Evolutionary conservation across 148 eudicot species (phyloP), one percentile per base, ranked within the genome.

Genomic region (Chenopodium quinoa): DNA sequence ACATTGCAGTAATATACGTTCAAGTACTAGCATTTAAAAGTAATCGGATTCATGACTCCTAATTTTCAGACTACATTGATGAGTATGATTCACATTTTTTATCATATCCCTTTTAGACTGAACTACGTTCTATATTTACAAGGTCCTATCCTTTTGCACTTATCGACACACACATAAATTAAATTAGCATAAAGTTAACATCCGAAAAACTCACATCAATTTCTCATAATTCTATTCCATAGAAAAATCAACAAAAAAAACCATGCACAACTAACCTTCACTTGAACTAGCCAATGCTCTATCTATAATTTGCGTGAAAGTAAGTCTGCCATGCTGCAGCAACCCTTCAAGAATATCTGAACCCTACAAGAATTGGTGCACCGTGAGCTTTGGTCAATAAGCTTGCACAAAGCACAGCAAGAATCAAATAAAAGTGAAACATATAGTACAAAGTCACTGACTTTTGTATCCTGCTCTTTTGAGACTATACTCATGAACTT

Each of bases 241-340:
- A 11, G 16, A 73, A 67, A 72, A 60, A 20, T 34, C 37, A 64
- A 73, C 17, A 37, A 50, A 60, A 25, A 76, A 76, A 16, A 19
- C 40, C 44, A 76, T 19, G 62, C 31, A 78, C 13, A 65, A 75
- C 89, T 82, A 86, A 69, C 91, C 92, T 88, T 78, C 87, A 76
- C 80, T 58, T 73, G 85, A 71, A 68, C 69, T 47, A 74, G 46
- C 84, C 60, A 27, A 25, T 66, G 88, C 88, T 83, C 94, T 90
- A 67, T 96, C 97, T 73, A 88, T 75, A 80, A 91, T 88, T 85
- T 89, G 93, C 19, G 88, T 88, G 72, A 92, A 68, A 9, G 95
- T 89, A 77, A 96, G 97, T 84, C 99, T 92, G 23, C 99, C 99
- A 84, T 96, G 98, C 78, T 91, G 92, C 85, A 96, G 86, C 88